Conservation (phyloP, 495 filamentous ascomycete genomes). For the Aspergillus coremiiformis region DNA sequence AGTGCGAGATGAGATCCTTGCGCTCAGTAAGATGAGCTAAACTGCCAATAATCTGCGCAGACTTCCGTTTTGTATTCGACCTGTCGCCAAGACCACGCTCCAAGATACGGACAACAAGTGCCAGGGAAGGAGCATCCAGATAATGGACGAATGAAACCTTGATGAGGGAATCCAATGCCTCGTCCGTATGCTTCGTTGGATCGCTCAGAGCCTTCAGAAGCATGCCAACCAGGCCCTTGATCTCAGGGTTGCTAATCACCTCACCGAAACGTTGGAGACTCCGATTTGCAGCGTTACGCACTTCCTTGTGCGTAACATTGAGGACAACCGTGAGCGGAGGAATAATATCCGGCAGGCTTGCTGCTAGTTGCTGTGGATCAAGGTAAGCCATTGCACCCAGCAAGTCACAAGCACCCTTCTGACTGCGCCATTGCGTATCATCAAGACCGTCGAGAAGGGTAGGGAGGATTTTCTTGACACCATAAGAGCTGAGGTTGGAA, state of each 20-base stretch:
- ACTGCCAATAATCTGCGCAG: slow-evolving; percentile 94
- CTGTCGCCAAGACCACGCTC: slow-evolving; percentile 86
- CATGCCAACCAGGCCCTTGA: slow-evolving; percentile 82
- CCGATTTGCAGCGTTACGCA: slow-evolving; percentile 82
- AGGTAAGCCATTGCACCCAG: slow-evolving; percentile 97
- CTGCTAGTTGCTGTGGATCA: slow-evolving; percentile 85
- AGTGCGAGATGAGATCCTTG: slow-evolving; percentile 83
- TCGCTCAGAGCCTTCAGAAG: slow-evolving; percentile 95
- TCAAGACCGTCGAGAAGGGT: slow-evolving; percentile 89
- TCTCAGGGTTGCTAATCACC: slow-evolving; percentile 95
- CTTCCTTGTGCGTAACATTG: slow-evolving; percentile 97
- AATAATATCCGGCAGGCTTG: slow-evolving; percentile 91
- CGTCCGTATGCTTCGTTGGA: slow-evolving; percentile 94
- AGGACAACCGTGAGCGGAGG: slow-evolving; percentile 87
- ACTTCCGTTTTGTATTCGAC: slow-evolving; percentile 90
- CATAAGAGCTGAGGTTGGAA: slow-evolving; percentile 84
- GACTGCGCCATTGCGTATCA: slow-evolving; percentile 93
- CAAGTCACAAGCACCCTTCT: slow-evolving; percentile 94
- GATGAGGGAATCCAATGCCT: slow-evolving; percentile 86
- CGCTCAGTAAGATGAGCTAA: slow-evolving; percentile 94
- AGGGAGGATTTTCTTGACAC: slow-evolving; percentile 88
- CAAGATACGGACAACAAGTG: slow-evolving; percentile 87
- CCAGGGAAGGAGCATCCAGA: slow-evolving; percentile 88
- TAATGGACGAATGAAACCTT: slow-evolving; percentile 96
- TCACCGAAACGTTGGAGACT: slow-evolving; percentile 96